Evolutionary conservation across 2,329 filamentous ascomycete genomes (phyloP).

Genomic region (Aureobasidium sp.): DNA sequence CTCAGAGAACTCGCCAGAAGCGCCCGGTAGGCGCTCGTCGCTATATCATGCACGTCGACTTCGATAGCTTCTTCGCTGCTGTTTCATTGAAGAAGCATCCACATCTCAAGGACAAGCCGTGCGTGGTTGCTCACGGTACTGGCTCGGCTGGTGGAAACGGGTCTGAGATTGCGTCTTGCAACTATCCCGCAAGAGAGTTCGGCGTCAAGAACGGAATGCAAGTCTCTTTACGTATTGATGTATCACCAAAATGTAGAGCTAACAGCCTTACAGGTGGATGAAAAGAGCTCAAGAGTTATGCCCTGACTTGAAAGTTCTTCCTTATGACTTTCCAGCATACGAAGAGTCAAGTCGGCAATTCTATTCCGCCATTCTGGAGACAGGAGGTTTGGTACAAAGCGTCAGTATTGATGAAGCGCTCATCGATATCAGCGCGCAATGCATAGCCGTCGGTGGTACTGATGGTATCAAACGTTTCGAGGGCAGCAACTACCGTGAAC

Average conservation of each 20-base stretch:
- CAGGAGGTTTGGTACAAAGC: constrained; percentile 82
- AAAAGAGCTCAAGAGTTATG: constrained; percentile 76
- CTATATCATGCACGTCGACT: constrained; percentile 93
- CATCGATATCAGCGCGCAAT: constrained; percentile 67
- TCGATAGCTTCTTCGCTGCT: constrained; percentile 96
- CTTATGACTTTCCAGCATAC: constrained; percentile 92
- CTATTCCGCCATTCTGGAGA: constrained; percentile 71
- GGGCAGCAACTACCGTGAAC: constrained; percentile 65
- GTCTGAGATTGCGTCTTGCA: constrained; percentile 95
- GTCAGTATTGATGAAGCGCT: constrained; percentile 96
- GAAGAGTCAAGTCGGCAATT: constrained; percentile 84
- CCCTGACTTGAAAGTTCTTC: constrained; percentile 77
- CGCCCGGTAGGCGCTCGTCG: constrained; percentile 55
- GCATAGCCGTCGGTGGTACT: constrained; percentile 56
- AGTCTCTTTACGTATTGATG: background rate
- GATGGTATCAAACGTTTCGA: constrained; percentile 58
- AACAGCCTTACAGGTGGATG: constrained; percentile 60
- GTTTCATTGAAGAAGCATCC: constrained; percentile 76
- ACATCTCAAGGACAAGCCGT: constrained; percentile 67
- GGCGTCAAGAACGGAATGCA: constrained; percentile 92
- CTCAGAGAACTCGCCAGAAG: constrained; percentile 43
- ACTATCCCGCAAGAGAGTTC: constrained; percentile 78
- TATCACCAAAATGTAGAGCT: background rate
- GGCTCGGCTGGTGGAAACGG: constrained; percentile 50
- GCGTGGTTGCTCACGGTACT: constrained; percentile 78